Percentiles rank a stretch among this genome's conserved stretches.
These are phyloP conservation scores for Colletotrichum phormii DNA, from an alignment of 2,329 filamentous ascomycete genomes.

Conservation along the genomic window DNA sequence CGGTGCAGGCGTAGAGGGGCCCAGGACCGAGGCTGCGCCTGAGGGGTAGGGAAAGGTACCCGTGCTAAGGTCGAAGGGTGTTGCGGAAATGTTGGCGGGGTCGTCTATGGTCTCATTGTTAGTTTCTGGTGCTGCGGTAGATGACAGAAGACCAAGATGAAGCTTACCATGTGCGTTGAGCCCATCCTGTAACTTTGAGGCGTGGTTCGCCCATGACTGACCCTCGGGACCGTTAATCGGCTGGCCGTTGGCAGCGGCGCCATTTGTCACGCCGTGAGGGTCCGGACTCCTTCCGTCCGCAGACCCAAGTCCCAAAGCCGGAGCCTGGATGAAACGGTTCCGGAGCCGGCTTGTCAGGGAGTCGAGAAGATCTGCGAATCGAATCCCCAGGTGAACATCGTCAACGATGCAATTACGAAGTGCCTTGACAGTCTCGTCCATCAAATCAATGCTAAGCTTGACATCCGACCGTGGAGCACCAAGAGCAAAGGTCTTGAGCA, in stretches of 20 bases:
- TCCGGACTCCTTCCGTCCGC: conserved; percentile 56
- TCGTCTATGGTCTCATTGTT: conserved; percentile 22
- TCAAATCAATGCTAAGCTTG: conserved; percentile 77
- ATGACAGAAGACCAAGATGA: neutral
- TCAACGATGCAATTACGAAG: conserved; percentile 84
- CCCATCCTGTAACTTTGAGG: conserved; percentile 54
- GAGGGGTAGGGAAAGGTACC: conserved; percentile 66
- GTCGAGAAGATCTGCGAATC: conserved; percentile 86
- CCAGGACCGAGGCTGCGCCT: conserved; percentile 59
- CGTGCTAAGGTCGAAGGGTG: conserved; percentile 68
- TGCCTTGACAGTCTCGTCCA: conserved; percentile 80
- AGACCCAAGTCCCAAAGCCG: conserved; percentile 56
- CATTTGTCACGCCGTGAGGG: conserved; percentile 42
- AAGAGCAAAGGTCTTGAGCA: conserved; percentile 86
- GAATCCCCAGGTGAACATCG: conserved; percentile 86
- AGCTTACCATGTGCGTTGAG: conserved; percentile 51
- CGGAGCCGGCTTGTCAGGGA: conserved; percentile 80
- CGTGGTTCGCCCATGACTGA: conserved; percentile 45
- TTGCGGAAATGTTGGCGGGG: conserved; percentile 66
- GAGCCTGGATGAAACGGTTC: conserved; percentile 78
- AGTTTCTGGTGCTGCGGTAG: conserved; percentile 32
- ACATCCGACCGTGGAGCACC: conserved; percentile 84
- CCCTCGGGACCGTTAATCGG: conserved; percentile 22
- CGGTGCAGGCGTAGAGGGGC: conserved; percentile 62
- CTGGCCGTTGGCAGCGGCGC: conserved; percentile 22